Percentiles rank a stretch among this genome's conserved stretches.
Evolutionary conservation across 371 early-diverging fungal species (phyloP).

Genomic region (Mortierella sp.): DNA sequence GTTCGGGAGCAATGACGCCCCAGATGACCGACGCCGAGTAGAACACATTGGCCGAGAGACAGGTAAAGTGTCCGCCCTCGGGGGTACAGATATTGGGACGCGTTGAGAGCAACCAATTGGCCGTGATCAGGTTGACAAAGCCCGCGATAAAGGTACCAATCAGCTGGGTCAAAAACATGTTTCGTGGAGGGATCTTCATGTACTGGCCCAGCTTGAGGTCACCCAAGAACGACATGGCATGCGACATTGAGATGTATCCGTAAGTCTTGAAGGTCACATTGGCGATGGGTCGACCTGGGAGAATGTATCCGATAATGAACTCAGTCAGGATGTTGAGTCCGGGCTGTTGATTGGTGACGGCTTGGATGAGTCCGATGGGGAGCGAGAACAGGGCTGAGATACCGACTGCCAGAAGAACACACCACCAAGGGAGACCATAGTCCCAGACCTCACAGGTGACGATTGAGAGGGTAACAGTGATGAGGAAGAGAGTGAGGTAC

Average conservation of each 20-base stretch:
- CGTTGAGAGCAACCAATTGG: conserved; percentile 70
- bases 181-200: conserved; percentile 81
- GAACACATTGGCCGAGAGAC: conserved; percentile 61
- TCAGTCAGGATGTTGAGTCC: conserved; percentile 83
- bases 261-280: conserved; percentile 64
- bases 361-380: conserved; percentile 85
- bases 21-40: conserved; percentile 55
- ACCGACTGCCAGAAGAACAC: conserved; percentile 74
- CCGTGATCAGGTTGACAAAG: conserved; percentile 69
- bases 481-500: conserved; percentile 73
- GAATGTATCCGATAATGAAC: conserved; percentile 70
- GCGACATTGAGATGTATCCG: conserved; percentile 68
- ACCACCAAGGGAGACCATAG: conserved; percentile 79
- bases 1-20: conserved; percentile 82
- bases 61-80: conserved; percentile 67
- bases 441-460: conserved; percentile 71
- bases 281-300: conserved; percentile 67
- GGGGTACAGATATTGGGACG: conserved; percentile 71
- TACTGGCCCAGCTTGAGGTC: conserved; percentile 73
- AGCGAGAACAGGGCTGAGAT: conserved; percentile 76
- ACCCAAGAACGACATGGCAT: conserved; percentile 62
- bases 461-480: conserved; percentile 70
- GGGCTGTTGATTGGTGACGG: conserved; percentile 79
- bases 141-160: conserved; percentile 75
- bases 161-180: conserved; percentile 72